Evolutionary conservation across 768 basidiomycete species (phyloP), one percentile per base, ranked within the genome.

Genomic region (Nidularia pulvinata): DNA sequence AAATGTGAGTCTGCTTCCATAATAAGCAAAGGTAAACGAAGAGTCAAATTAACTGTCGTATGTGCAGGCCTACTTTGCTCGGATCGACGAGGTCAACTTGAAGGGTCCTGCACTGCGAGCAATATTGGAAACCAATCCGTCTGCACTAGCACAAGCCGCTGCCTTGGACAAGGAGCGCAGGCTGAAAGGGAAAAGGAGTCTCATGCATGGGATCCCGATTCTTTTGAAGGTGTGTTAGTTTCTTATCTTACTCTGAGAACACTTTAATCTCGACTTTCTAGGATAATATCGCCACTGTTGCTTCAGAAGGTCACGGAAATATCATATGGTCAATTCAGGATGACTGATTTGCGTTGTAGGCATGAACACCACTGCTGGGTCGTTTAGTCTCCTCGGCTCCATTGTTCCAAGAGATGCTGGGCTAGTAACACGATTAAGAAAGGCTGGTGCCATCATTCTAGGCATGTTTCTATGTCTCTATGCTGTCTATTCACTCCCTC

Each of bases 1-100:
- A 32, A 82, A 84, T 69, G 85, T 82, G 50, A 35, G 65, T 48
- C 7, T 14, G 4, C 36, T 4, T 51, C 5, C 48, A 22, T 16
- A 2, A 5, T 6, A 33, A 13, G 1, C 33, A 49, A 33, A 10
- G 32, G 11, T 14, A 11, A 7, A 42, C 16, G 11, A 16, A 16
- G 33, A 25, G 11, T 16, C 16, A 10, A 16, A 48, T 16, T 49
- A 25, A 7, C 4, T 42, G 11, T 42, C 4, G 4, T 25, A 4
- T 6, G 9, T 10, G 22, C 11, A 88, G 86, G 83, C 84, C 1
- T 88, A 88, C 62, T 72, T 87, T 57, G 79, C 81, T 10, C 76
- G 87, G 2, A 87, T 88, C 19, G 81, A 86, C 4, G 81, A 88
- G 60, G 86, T 89, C n/a, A 88, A 88, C 59, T 58, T 79, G n/a